Conservation (phyloP, 2,329 filamentous ascomycete genomes). For the Verticillium albo-atrum region DNA sequence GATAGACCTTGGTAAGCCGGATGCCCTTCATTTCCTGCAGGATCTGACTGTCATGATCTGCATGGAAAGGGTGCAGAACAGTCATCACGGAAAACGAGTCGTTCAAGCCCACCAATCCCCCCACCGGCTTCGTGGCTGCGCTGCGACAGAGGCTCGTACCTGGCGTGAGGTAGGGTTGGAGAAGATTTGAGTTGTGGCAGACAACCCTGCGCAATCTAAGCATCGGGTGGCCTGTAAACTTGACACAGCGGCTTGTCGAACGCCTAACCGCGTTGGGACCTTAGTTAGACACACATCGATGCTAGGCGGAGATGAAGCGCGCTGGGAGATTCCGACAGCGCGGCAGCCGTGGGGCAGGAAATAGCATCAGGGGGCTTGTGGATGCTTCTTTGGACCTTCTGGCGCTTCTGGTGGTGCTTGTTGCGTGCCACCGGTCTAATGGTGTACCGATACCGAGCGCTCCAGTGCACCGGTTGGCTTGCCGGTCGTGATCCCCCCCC, state of each 20-base stretch:
- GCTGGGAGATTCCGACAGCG: constrained; percentile 1
- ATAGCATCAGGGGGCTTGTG: constrained; percentile 1
- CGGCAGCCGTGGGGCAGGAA: constrained; percentile 1
- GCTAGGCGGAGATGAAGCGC: not conserved
- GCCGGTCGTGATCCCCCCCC: not conserved
- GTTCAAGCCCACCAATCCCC: not conserved
- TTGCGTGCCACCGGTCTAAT: not conserved
- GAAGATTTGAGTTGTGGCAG: not conserved
- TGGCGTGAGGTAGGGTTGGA: not conserved
- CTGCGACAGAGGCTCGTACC: not conserved
- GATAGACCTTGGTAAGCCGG: not conserved
- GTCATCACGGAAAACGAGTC: not conserved
- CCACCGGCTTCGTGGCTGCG: not conserved
- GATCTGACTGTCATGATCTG: not conserved
- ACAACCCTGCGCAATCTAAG: not conserved
- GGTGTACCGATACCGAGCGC: not conserved
- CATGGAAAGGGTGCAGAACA: not conserved
- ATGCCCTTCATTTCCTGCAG: not conserved
- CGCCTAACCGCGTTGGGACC: not conserved
- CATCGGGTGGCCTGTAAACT: constrained; percentile 1
- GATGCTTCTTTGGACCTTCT: not conserved
- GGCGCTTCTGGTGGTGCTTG: not conserved
- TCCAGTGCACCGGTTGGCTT: not conserved
- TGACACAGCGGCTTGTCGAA: constrained; percentile 1
- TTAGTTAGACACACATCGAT: not conserved